Base-by-base conservation (phyloP, 306 rosid species). In the Quercus alba region DNA sequence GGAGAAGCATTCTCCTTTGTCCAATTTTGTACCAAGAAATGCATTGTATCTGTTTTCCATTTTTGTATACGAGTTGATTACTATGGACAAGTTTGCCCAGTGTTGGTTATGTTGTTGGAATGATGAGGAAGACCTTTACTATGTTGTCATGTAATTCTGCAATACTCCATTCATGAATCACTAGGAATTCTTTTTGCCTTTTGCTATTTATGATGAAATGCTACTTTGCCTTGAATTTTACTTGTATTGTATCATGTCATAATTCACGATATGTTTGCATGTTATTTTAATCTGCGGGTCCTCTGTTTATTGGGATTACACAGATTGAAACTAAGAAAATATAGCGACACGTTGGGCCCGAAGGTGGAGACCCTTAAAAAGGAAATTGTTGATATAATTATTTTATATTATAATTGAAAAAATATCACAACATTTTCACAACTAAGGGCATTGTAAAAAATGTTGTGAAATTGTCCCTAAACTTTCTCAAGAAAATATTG, bases 21-120 rank as follows among this genome's bases (percentile, higher is more conserved):
- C 82, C 78, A 81, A 74, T 84, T 84, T 81, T 84, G 82, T 77
- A 81, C 41, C 15, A 70, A n/a, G 54, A 74, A 80, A 69, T 81
- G 77, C 77, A 73, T 26, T 71, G 21, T 69, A 69, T 74, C 55
- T 35, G 75, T 30, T 69, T 69, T 74, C 33, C 14, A 21, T 75
- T 75, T 44, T 44, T 70, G 17, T 2, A 28, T 49, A 49, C 73
- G 84, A 63, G 58, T 61, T 52, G 75, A 75, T 23, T 83, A 4
- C 64, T 57, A 56, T 57, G 31, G 15, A 56, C 41, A 18, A 17
- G 31, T 31, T 18, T 19, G 59, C 52, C 35, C 55, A 62, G 25
- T 49, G 75, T 80, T 72, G 25, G 80, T 56, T 74, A 82, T 49
- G 54, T 12, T 49, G 54, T 10, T 49, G 54, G 14, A 49, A 49